Conservation (phyloP, 176 grass and related monocot species). For the Carex kokanica region DNA sequence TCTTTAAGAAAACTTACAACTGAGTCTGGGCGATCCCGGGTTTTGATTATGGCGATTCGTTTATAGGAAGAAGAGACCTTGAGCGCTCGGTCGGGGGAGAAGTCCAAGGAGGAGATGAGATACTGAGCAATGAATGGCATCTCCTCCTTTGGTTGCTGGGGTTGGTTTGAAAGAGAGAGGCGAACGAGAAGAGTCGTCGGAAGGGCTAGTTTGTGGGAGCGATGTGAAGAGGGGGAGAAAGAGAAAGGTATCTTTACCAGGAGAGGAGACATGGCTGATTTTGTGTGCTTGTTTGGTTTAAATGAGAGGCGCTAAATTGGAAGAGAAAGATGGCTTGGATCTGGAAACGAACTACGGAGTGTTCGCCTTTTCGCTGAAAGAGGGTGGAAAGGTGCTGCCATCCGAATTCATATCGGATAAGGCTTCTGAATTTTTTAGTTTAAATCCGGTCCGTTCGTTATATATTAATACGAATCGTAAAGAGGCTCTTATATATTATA, state of each 20-base stretch:
- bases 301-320: background rate
- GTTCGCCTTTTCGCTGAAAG: too few relatives aligned
- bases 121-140: slow-evolving; percentile 11
- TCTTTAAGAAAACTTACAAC: slow-evolving; percentile 18
- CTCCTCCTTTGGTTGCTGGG: background rate
- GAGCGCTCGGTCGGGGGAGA: background rate
- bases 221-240: background rate
- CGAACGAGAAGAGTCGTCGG: background rate
- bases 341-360: too few relatives aligned
- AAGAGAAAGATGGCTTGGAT: too few relatives aligned
- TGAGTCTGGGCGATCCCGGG: background rate
- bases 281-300: background rate
- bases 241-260: background rate
- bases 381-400: too few relatives aligned
- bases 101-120: slow-evolving; percentile 14
- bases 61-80: background rate
- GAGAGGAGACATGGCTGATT: background rate
- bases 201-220: background rate
- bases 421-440: too few relatives aligned
- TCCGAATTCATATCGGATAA: too few relatives aligned
- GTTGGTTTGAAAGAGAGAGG: background rate
- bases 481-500: too few relatives aligned
- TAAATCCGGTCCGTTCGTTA: too few relatives aligned
- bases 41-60: background rate
- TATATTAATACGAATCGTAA: too few relatives aligned